phyloP scores from a whole-genome alignment of 148 eudicot genomes.

The Oxyria digyna region DNA sequence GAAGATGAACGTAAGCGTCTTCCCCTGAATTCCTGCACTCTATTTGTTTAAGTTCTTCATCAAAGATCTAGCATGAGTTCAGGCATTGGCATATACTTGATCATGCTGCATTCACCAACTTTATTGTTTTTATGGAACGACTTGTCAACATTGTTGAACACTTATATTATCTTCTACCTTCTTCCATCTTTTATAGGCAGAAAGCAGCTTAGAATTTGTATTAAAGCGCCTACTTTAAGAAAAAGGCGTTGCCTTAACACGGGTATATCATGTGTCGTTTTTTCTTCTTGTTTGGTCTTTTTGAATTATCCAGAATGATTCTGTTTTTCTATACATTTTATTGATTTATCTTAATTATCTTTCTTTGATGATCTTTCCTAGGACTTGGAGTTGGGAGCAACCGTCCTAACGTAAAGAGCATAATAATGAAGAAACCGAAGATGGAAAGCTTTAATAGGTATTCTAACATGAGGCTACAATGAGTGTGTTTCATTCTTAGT shows the following conservation, averaged over 20 bases:
- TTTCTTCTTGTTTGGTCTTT: not conserved
- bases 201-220: constrained; percentile 53
- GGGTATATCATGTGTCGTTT: constrained; percentile 25
- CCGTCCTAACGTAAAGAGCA: constrained; percentile 59
- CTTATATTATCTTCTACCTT: not conserved
- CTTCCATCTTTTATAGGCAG: constrained; percentile 28
- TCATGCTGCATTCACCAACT: not conserved
- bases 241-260: constrained; percentile 45
- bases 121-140: not conserved
- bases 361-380: constrained; percentile 12
- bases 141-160: not conserved
- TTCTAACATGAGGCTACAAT: not conserved
- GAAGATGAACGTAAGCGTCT: constrained; percentile 57
- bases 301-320: not conserved
- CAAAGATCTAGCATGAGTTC: too few species aligned
- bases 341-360: not conserved
- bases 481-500: too few species aligned
- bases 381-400: constrained; percentile 38
- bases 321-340: not conserved
- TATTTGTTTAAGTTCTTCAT: not conserved
- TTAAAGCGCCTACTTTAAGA: constrained; percentile 67
- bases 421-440: constrained; percentile 81
- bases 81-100: too few species aligned
- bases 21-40: not conserved
- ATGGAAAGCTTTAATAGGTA: constrained; percentile 58